These are phyloP conservation scores for Pseudonectria buxi DNA, from an alignment of 2,329 filamentous ascomycete genomes.

Conservation along the genomic window DNA sequence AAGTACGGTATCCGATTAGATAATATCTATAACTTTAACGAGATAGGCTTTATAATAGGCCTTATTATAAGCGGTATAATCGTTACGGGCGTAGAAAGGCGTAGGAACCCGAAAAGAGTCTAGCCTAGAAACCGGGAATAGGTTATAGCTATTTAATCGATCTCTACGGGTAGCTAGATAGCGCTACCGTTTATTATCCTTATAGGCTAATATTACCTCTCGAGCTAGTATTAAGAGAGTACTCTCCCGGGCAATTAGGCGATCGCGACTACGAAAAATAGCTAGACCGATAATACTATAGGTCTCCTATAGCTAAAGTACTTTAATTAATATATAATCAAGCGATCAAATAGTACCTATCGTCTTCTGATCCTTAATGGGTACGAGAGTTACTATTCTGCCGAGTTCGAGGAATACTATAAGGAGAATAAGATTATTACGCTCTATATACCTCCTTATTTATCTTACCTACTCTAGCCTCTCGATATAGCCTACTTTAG, in stretches of 20 bases:
- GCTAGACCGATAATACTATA: slow-evolving; percentile 29
- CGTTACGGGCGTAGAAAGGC: slow-evolving; percentile 1
- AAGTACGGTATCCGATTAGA: too few species aligned
- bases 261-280: slow-evolving; percentile 24
- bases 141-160: slow-evolving; percentile 6
- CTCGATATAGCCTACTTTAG: slow-evolving; percentile 30
- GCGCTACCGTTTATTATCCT: slow-evolving; percentile 8
- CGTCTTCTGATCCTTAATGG: slow-evolving; percentile 32
- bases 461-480: too few species aligned
- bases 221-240: slow-evolving; percentile 12
- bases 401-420: slow-evolving; percentile 28
- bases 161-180: slow-evolving; percentile 2
- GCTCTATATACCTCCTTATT: slow-evolving; percentile 7
- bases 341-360: slow-evolving; percentile 19
- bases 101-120: slow-evolving; percentile 1
- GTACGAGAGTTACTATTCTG: slow-evolving; percentile 27
- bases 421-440: slow-evolving; percentile 6
- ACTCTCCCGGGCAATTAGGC: slow-evolving; percentile 21
- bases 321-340: slow-evolving; percentile 26
- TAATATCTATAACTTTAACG: slow-evolving; percentile 16
- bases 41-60: slow-evolving; percentile 3
- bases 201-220: slow-evolving; percentile 8
- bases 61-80: slow-evolving; percentile 1
- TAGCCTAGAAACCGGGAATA: slow-evolving; percentile 9
- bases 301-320: slow-evolving; percentile 28